These are phyloP conservation scores for Canariomyces notabilis DNA, from an alignment of 2,329 filamentous ascomycete species.

Conservation along the genomic window DNA sequence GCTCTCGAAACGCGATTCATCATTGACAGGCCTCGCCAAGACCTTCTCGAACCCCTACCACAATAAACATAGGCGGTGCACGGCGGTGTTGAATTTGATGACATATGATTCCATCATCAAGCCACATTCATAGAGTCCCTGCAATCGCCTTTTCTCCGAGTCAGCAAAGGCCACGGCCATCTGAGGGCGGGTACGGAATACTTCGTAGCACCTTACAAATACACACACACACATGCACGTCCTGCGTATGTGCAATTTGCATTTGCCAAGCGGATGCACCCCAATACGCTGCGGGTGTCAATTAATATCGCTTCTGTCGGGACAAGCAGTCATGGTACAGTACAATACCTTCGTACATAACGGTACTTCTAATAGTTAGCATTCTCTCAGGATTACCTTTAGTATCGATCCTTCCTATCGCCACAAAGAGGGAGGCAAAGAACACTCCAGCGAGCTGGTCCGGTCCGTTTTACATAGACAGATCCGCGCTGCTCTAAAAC, in stretches of 20 bases:
- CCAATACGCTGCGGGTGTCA: conserved; percentile 9
- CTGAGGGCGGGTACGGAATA: neutral
- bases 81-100: too few species aligned
- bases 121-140: conserved; percentile 5
- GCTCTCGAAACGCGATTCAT: conserved; percentile 25
- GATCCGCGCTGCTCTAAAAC: neutral
- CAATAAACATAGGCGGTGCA: too few species aligned
- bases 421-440: neutral
- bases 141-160: conserved; percentile 2
- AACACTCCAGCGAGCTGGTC: neutral
- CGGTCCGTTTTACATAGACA: too few species aligned
- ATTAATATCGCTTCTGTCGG: conserved; percentile 17
- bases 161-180: conserved; percentile 5
- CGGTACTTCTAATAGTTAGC: too few species aligned
- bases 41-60: conserved; percentile 10
- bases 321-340: neutral
- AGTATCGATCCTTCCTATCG: conserved; percentile 3
- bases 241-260: too few species aligned
- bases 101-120: conserved; percentile 21
- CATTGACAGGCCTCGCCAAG: conserved; percentile 14
- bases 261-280: conserved; percentile 11
- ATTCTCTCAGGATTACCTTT: conserved; percentile 6
- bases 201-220: too few species aligned
- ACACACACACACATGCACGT: too few species aligned
- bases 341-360: too few species aligned